Evolutionary conservation across 148 eudicot genomes (phyloP).

Genomic region (Chenopodium album): DNA sequence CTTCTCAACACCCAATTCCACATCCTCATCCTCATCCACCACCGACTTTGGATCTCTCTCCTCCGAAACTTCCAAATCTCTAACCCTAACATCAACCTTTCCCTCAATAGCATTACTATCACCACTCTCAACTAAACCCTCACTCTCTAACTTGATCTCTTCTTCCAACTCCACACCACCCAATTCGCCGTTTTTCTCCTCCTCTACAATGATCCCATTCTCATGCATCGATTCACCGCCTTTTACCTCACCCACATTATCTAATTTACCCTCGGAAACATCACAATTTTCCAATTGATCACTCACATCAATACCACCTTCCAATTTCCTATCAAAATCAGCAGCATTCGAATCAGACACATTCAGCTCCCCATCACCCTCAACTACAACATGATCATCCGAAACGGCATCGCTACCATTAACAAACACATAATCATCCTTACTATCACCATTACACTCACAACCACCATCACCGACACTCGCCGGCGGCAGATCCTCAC

Average conservation of each 20-base stretch:
- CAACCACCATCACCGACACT: conserved; percentile 29
- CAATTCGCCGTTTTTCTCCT: neutral
- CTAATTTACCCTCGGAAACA: neutral
- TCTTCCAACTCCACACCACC: conserved; percentile 10
- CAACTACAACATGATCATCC: conserved; percentile 35
- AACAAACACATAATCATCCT: conserved; percentile 53
- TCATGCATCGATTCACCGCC: neutral
- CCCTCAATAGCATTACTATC: conserved; percentile 12
- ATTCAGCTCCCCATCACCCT: conserved; percentile 17
- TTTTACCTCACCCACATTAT: conserved; percentile 14
- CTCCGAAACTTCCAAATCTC: conserved; percentile 13
- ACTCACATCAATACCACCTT: conserved; percentile 5
- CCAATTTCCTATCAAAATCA: conserved; percentile 4
- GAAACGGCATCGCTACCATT: conserved; percentile 31
- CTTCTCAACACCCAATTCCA: conserved; percentile 23
- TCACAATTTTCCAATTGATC: conserved; percentile 1
- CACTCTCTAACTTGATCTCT: conserved; percentile 21
- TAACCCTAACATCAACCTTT: conserved; percentile 24
- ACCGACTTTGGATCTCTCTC: conserved; percentile 1
- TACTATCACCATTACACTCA: conserved; percentile 23
- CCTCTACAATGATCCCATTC: neutral
- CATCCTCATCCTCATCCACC: conserved; percentile 7
- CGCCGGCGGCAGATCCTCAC: conserved; percentile 38
- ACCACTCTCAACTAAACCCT: conserved; percentile 14
- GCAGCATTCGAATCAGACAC: conserved; percentile 5